phyloP scores from a whole-genome alignment of 2,329 filamentous ascomycete genomes.

The Hypoxylon sp. region DNA sequence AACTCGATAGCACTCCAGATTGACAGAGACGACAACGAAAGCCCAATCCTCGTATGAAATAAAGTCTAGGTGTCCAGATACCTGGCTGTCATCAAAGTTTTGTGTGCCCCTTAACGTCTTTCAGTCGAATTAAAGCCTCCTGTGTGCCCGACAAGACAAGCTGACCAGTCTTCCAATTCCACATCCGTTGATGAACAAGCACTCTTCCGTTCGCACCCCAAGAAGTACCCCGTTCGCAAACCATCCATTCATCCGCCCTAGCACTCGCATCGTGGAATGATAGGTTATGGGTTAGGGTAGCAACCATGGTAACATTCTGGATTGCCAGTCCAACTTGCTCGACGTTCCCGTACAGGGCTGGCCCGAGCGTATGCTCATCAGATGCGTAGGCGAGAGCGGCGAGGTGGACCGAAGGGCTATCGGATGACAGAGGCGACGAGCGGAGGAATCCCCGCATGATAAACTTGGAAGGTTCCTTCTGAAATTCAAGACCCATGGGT shows the following conservation, averaged over 20 bases:
- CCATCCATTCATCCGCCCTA: conserved; percentile 36
- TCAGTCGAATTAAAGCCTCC: conserved; percentile 38
- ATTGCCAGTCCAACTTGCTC: background rate
- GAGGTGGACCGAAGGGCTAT: too few species aligned
- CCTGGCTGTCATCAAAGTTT: too few species aligned
- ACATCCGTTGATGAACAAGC: conserved; percentile 35
- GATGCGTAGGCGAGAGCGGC: background rate
- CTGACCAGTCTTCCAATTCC: conserved; percentile 28
- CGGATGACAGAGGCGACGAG: too few species aligned
- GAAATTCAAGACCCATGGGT: too few species aligned
- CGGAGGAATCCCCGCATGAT: too few species aligned
- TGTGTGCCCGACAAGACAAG: conserved; percentile 35
- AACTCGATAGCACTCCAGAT: too few species aligned
- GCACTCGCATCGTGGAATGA: conserved; percentile 38
- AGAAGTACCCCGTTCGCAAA: conserved; percentile 32
- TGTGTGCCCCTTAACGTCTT: conserved; percentile 1
- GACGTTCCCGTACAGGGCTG: background rate
- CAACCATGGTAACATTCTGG: conserved; percentile 21
- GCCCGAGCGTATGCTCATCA: background rate
- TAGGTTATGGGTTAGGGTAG: conserved; percentile 32
- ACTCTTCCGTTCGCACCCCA: conserved; percentile 42
- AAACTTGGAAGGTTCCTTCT: too few species aligned
- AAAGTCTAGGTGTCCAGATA: too few species aligned
- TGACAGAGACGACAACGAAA: too few species aligned
- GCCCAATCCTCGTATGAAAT: too few species aligned